Percentiles rank a stretch among this genome's conserved stretches.
Evolutionary conservation across 2,329 filamentous ascomycete species (phyloP).

Genomic region (Akanthomyces dipterigenus): DNA sequence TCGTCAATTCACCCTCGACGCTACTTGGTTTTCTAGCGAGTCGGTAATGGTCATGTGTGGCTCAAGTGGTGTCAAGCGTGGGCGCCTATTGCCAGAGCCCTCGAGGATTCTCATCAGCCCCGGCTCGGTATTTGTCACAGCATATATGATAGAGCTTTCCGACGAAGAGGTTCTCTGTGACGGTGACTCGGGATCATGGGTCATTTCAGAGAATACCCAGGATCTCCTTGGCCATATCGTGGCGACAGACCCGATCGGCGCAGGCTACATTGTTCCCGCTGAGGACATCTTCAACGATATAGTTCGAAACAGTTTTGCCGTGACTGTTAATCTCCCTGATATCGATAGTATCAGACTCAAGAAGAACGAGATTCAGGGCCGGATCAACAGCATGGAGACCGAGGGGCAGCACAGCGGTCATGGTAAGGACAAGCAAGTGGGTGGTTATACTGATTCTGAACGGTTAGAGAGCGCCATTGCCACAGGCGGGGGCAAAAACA

Average conservation of each 20-base stretch:
- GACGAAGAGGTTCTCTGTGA: background rate
- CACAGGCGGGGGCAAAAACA: too few species aligned
- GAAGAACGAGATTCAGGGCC: background rate
- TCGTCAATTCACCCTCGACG: background rate
- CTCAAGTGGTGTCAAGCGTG: background rate
- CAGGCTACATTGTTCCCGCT: background rate
- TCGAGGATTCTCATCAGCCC: background rate
- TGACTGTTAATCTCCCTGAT: background rate
- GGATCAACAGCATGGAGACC: background rate
- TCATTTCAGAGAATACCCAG: background rate
- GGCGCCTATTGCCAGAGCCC: background rate
- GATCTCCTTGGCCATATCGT: constrained; percentile 3
- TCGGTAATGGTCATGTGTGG: background rate
- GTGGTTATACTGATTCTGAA: too few species aligned
- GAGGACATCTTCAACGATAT: constrained; percentile 2
- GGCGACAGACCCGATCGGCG: background rate
- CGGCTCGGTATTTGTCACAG: background rate
- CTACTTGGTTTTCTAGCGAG: background rate
- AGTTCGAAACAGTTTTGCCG: background rate
- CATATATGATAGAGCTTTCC: background rate
- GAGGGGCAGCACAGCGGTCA: background rate
- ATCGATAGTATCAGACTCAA: background rate
- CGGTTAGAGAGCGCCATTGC: too few species aligned
- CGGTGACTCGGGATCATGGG: constrained; percentile 3
- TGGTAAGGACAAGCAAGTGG: background rate